Evolutionary conservation across 805 yeast species (phyloP), one percentile per base, ranked within the genome.

Genomic region (Ogataea haglerorum): DNA sequence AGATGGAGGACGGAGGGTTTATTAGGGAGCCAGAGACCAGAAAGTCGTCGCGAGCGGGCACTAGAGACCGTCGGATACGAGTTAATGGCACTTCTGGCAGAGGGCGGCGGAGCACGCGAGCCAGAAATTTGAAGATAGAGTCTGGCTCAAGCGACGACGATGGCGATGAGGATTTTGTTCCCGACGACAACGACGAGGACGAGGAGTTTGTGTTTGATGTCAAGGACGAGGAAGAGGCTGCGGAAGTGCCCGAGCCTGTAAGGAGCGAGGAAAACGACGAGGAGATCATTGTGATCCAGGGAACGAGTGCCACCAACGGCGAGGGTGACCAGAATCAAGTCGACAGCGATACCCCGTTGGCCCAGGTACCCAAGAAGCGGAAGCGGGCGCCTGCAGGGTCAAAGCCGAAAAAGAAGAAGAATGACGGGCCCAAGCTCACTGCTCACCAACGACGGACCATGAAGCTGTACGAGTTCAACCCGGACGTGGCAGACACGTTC

Each of bases 401-500:
- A 6, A 40, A 40, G 16, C 23, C 37, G 8, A 52, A 48, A 33
- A 48, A 51, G 38, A 40, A 45, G 36, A 53, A 48, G 36, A 50
- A 51, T 13, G 44, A 43, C 10, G 65, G 61, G 23, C 70, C 73
- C 10, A 73, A 73, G 49, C 65, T 80, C 4, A 81, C 89, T 2
- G 80, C 80, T 24, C 83, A 75, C 61, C 80, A 84, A 31, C 68
- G 91, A 34, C 74, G 80, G 56, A 86, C 95, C 1, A 69, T 70
- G 27, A 76, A 75, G 42, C 65, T 93, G 14, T 85, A 73, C 53
- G 84, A 76, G 29, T 70, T 76, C 40, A 98, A 93, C 60, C 96
- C 96, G 0, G 82, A 85, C 40, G 67, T 93, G 38, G 72, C 73
- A 45, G 76, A 76, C 26, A 84, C 86, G 2, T 91, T 93, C 56